phyloP scores from a whole-genome alignment of 179 eudicot species.

The Camellia oleifera region DNA sequence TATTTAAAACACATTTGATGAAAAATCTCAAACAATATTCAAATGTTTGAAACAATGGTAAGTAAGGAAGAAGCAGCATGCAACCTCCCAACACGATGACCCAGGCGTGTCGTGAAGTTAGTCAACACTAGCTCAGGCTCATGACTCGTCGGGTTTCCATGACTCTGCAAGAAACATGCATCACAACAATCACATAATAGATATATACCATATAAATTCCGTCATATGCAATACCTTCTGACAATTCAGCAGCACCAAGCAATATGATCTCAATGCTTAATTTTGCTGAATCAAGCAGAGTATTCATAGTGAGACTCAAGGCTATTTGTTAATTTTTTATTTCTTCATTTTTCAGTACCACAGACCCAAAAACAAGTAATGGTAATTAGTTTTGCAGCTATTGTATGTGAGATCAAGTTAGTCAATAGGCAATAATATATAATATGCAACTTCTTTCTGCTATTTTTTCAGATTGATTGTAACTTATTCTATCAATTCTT shows the following conservation, averaged over 20 bases:
- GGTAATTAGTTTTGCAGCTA: not conserved
- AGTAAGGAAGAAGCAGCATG: not conserved
- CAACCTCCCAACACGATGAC: constrained; percentile 94
- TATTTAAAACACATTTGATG: not conserved
- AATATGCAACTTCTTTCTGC: not conserved
- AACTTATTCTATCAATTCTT: not conserved
- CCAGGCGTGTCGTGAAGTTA: constrained; percentile 88
- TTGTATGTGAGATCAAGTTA: not conserved
- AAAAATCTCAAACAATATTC: not conserved
- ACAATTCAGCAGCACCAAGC: not conserved
- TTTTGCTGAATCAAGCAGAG: not conserved
- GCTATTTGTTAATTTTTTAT: not conserved
- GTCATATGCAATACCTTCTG: not conserved
- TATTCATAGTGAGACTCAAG: not conserved
- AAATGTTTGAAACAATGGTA: not conserved
- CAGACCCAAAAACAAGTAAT: not conserved
- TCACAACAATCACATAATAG: not conserved
- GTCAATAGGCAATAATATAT: not conserved
- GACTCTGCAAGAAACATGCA: constrained; percentile 57
- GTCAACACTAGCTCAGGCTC: constrained; percentile 86
- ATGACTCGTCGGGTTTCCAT: constrained; percentile 97
- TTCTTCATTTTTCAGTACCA: not conserved
- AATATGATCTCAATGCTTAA: not conserved
- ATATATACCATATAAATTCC: not conserved
- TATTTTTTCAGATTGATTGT: too few relatives aligned